phyloP scores from a whole-genome alignment of 1,284 basidiomycete genomes.

The Rhodotorula sp. region DNA sequence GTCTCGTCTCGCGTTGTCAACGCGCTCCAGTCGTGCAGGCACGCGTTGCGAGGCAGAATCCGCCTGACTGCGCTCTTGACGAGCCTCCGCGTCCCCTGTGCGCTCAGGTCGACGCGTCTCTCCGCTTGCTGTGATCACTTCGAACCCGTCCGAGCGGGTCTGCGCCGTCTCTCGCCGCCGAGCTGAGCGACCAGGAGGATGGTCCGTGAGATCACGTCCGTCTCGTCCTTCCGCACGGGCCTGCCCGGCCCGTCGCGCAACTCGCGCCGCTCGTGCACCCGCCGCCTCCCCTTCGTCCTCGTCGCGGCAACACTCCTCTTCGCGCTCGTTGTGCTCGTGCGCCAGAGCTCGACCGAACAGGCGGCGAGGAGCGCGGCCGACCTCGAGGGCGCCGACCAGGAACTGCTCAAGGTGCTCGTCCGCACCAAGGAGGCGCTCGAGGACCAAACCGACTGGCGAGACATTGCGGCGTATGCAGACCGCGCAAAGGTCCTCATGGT shows the following conservation, averaged over 20 bases:
- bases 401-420: conserved; percentile 65
- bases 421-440: conserved; percentile 71
- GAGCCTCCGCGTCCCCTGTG: background rate
- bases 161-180: too few species aligned
- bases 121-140: background rate
- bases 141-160: background rate
- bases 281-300: conserved; percentile 9
- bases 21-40: too few species aligned
- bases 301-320: conserved; percentile 11
- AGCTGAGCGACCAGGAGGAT: background rate
- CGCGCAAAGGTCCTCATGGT: conserved; percentile 24
- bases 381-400: conserved; percentile 18
- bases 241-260: background rate
- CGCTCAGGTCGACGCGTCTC: background rate
- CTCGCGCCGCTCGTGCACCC: background rate
- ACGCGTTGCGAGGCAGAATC: too few species aligned
- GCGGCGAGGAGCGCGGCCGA: background rate
- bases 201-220: conserved; percentile 11
- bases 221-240: conserved; percentile 12
- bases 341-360: background rate
- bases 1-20: too few species aligned
- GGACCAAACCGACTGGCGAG: conserved; percentile 50
- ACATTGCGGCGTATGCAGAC: conserved; percentile 25
- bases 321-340: conserved; percentile 17
- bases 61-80: too few species aligned